These are phyloP conservation scores for Kluyveromyces marxianus DNA, from an alignment of 1,139 yeast genomes.

Conservation along the genomic window DNA sequence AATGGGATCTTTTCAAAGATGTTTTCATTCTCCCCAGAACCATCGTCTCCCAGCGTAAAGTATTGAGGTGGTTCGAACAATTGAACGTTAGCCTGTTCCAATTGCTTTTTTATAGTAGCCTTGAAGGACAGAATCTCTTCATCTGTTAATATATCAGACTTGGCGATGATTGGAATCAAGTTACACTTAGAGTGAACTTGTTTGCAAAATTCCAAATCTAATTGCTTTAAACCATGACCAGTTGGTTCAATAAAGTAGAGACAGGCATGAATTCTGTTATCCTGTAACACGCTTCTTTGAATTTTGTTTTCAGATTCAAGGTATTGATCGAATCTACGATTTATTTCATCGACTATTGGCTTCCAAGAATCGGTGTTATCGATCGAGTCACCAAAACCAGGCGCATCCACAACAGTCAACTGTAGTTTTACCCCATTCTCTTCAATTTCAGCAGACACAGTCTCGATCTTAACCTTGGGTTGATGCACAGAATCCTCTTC, in stretches of 20 bases:
- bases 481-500: constrained; percentile 16
- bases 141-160: constrained; percentile 87
- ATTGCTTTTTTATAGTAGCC: constrained; percentile 65
- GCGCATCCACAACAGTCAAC: constrained; percentile 80
- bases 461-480: constrained; percentile 53
- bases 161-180: constrained; percentile 90
- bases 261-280: constrained; percentile 80
- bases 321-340: constrained; percentile 75
- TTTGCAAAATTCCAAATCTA: constrained; percentile 92
- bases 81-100: constrained; percentile 65
- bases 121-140: constrained; percentile 77
- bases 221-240: constrained; percentile 88
- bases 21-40: constrained; percentile 54
- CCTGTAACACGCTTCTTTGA: constrained; percentile 64
- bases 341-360: constrained; percentile 88
- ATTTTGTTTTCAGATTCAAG: constrained; percentile 87
- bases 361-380: constrained; percentile 88
- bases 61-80: constrained; percentile 73
- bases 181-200: constrained; percentile 82
- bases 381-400: constrained; percentile 90
- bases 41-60: constrained; percentile 84
- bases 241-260: constrained; percentile 90
- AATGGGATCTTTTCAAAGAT: constrained; percentile 75
- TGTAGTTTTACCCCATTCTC: constrained; percentile 90
- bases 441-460: constrained; percentile 67